phyloP scores from a whole-genome alignment of 202 grass and related monocot genomes.

The Panicum virgatum region DNA sequence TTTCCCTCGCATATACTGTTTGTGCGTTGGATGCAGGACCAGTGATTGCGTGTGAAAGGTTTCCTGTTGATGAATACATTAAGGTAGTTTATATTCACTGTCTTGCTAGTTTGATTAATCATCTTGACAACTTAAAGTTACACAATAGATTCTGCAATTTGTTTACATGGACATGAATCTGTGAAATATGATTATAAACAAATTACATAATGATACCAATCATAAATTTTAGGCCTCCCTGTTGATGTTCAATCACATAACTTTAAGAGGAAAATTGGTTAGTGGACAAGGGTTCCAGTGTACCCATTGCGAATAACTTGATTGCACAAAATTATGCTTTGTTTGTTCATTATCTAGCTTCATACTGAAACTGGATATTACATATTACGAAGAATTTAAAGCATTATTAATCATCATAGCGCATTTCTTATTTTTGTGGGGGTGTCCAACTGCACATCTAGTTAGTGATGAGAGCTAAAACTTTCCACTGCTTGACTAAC shows the following conservation, averaged over 20 bases:
- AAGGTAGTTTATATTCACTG: conserved; percentile 53
- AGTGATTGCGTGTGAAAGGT: conserved; percentile 72
- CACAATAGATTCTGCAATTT: conserved; percentile 4
- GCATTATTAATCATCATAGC: neutral
- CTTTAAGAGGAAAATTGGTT: neutral
- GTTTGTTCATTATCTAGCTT: neutral
- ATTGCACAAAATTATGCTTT: neutral
- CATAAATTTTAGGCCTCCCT: neutral
- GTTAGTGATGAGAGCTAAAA: conserved; percentile 2
- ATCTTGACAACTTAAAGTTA: conserved; percentile 2
- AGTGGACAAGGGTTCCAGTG: neutral
- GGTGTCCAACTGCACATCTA: neutral
- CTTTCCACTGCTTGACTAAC: neutral
- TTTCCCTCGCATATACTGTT: conserved; percentile 91
- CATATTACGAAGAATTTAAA: conserved; percentile 1
- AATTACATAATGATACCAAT: neutral
- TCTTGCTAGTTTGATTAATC: conserved; percentile 36
- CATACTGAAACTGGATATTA: neutral
- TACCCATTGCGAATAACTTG: neutral
- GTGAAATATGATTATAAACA: neutral
- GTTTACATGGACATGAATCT: neutral
- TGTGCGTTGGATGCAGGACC: conserved; percentile 85
- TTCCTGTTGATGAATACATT: conserved; percentile 71
- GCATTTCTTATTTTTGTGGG: neutral
- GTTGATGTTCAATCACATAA: conserved; percentile 5